Evolutionary conservation across 2,329 filamentous ascomycete genomes (phyloP), one percentile per base, ranked within the genome.

Genomic region (Penicillium sp.): DNA sequence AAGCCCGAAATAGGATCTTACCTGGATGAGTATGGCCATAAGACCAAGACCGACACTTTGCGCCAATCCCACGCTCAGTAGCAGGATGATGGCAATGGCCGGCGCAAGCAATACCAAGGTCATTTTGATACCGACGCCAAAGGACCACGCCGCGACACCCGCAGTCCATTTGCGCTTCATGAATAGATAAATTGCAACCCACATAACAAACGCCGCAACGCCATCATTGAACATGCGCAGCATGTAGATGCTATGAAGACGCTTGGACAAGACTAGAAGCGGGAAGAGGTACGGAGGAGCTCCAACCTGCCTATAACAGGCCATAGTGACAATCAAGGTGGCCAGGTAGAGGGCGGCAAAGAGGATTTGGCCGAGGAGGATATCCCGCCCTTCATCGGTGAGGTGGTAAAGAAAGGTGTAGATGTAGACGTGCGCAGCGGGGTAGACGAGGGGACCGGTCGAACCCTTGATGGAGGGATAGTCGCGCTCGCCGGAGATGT

Each of bases 191-290:
- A 97, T 85, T n/a, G 90, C 83, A 16, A 85, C 70, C 83, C 90
- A 97, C 55, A 99, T 80, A 60, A 89, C 90, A 62, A 94, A 79
- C 4, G 87, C 83, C 16, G 92, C 92, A 68, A 96, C 89, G 62
- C 91, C 90, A 74, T 99, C 94, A 73, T 99, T 99, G 79, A 99
- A 99, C 66, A 92, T 87, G 39, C 94, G 84, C 49, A 99, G 80
- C 61, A 99, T 75, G 67, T 94, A 99, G 62, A 99, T 88, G 71
- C 90, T 96, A 72, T 99, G 94, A 24, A 97, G 76, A 31, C 94
- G 84, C 72, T 97, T 97, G 49, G 92, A 96, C 41, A 96, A 75
- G 47, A 95, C 82, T 44, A 99, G 81, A 53, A 97, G 79, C 0
- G 90, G 87, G 56, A 96, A 87, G 50, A 97, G 78, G 72, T 95